Evolutionary conservation across 768 basidiomycete species (phyloP).

Genomic region (Porpolomopsis calyptriformis): DNA sequence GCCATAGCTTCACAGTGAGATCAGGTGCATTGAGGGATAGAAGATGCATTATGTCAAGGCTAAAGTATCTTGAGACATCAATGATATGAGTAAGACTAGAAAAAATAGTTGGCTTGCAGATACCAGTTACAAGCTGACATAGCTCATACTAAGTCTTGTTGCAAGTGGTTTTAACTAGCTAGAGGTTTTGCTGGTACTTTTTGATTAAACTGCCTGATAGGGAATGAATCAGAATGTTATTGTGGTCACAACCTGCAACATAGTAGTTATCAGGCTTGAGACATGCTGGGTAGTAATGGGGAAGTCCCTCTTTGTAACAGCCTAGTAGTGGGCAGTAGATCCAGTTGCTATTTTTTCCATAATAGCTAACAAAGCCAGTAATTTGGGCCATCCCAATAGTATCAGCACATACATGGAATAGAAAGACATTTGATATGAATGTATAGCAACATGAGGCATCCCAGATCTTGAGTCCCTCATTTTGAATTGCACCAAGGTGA

Average conservation of each 20-base stretch:
- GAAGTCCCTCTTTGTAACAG: slow-evolving; percentile 15
- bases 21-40: slow-evolving; percentile 16
- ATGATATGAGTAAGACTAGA: slow-evolving; percentile 14
- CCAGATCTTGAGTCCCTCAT: background rate
- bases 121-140: slow-evolving; percentile 19
- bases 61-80: slow-evolving; percentile 16
- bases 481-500: background rate
- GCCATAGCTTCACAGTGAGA: slow-evolving; percentile 13
- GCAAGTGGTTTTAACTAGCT: slow-evolving; percentile 10
- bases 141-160: slow-evolving; percentile 18
- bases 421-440: background rate
- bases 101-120: slow-evolving; percentile 21
- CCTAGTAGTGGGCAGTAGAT: slow-evolving; percentile 22
- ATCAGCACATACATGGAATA: slow-evolving; percentile 14
- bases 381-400: slow-evolving; percentile 18
- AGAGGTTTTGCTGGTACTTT: slow-evolving; percentile 15
- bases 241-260: background rate
- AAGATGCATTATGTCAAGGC: slow-evolving; percentile 23
- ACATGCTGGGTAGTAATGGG: slow-evolving; percentile 25
- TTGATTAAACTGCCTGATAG: slow-evolving; percentile 11
- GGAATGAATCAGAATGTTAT: background rate
- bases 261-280: background rate
- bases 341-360: slow-evolving; percentile 20
- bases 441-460: background rate
- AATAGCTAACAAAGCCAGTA: slow-evolving; percentile 26